phyloP scores from a whole-genome alignment of 2,329 filamentous ascomycete genomes.

The Boeremia exigua region DNA sequence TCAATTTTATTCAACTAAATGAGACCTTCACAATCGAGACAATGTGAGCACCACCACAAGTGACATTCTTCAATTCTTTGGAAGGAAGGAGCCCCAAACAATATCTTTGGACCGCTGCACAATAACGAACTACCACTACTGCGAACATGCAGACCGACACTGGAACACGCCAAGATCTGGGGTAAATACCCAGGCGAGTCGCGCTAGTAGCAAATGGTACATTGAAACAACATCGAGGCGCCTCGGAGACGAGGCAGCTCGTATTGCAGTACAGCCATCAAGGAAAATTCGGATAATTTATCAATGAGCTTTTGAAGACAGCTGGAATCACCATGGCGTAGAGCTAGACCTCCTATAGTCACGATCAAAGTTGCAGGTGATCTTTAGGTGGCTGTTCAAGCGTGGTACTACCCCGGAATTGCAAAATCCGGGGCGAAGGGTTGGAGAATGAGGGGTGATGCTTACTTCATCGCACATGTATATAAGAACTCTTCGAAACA shows the following conservation, averaged over 20 bases:
- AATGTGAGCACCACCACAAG: background rate
- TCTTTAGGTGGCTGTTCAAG: background rate
- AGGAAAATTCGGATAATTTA: background rate
- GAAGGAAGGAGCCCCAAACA: background rate
- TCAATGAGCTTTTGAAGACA: background rate
- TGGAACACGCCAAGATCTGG: background rate
- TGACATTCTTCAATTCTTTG: background rate
- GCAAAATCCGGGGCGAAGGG: background rate
- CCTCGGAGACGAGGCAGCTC: background rate
- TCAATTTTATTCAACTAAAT: too few relatives aligned
- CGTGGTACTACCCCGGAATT: background rate
- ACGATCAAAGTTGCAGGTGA: background rate
- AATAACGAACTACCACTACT: background rate
- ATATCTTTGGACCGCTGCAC: background rate
- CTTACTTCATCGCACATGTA: background rate
- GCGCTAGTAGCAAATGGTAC: too few relatives aligned
- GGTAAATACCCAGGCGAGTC: background rate
- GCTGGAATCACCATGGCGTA: background rate
- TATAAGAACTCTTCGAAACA: background rate
- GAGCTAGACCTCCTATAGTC: background rate
- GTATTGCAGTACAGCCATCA: background rate
- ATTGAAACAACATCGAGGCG: background rate
- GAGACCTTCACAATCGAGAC: too few relatives aligned
- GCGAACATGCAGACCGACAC: background rate
- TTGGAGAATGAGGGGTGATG: background rate